These are phyloP conservation scores for Hymenoscyphus infarciens DNA, from an alignment of 2,329 filamentous ascomycete genomes.

Conservation along the genomic window DNA sequence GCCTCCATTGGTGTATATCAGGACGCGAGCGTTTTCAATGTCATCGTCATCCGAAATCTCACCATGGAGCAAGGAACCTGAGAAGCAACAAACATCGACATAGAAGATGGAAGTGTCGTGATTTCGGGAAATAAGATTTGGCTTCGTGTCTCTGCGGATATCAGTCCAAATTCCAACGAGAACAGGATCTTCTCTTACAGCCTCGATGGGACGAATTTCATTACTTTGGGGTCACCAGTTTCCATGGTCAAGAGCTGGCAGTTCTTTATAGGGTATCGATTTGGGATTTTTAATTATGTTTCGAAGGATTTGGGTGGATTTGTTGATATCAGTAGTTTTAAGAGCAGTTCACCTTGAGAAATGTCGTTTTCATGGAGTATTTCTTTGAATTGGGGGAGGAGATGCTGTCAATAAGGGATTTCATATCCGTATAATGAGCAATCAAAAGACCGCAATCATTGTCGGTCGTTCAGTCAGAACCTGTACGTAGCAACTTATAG, in stretches of 20 bases:
- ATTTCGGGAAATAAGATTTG: constrained; percentile 33
- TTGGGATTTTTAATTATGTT: too few species aligned
- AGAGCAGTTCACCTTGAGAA: too few species aligned
- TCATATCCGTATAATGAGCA: too few species aligned
- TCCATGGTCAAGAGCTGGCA: constrained; percentile 42
- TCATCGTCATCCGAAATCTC: constrained; percentile 34
- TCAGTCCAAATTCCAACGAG: constrained; percentile 33
- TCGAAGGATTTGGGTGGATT: too few species aligned
- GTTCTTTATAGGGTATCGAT: constrained; percentile 45
- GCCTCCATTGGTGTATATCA: constrained; percentile 49
- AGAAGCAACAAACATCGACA: constrained; percentile 34
- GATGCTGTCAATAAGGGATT: too few species aligned
- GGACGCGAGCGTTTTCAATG: constrained; percentile 27
- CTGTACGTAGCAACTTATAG: too few species aligned
- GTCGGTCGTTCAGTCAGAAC: too few species aligned
- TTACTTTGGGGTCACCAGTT: constrained; percentile 30
- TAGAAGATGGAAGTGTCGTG: constrained; percentile 25
- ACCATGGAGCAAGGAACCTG: constrained; percentile 35
- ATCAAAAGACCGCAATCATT: too few species aligned
- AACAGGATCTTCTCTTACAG: constrained; percentile 42
- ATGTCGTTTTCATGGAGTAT: too few species aligned
- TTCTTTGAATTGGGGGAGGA: too few species aligned
- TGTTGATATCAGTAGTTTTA: too few species aligned
- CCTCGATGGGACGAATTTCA: constrained; percentile 40
- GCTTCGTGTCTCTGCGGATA: constrained; percentile 39